Evolutionary conservation across 2,329 filamentous ascomycete species (phyloP).

Genomic region (Fusarium fracticaudum): DNA sequence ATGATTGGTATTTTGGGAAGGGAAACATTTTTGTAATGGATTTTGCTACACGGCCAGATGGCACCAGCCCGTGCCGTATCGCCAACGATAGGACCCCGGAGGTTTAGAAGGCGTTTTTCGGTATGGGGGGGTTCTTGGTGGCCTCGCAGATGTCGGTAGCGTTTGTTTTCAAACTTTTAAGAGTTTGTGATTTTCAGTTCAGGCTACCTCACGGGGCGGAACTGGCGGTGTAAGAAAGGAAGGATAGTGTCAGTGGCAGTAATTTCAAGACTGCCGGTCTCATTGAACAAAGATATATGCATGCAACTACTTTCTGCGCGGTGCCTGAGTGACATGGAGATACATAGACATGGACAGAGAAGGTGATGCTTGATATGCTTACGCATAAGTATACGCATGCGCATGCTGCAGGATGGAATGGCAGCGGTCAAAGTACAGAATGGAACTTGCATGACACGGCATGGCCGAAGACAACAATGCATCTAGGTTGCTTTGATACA

Average conservation of each 20-base stretch:
- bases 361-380: background rate
- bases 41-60: slow-evolving; percentile 18
- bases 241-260: slow-evolving; percentile 26
- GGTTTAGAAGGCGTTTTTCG: slow-evolving; percentile 15
- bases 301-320: background rate
- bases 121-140: slow-evolving; percentile 7
- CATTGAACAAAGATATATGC: slow-evolving; percentile 20
- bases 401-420: background rate
- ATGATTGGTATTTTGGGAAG: slow-evolving; percentile 16
- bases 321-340: slow-evolving; percentile 4
- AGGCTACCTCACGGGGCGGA: slow-evolving; percentile 40
- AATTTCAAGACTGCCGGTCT: slow-evolving; percentile 25
- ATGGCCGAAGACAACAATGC: background rate
- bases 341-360: background rate
- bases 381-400: background rate
- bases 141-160: slow-evolving; percentile 17
- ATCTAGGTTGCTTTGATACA: background rate
- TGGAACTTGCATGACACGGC: background rate
- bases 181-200: slow-evolving; percentile 18
- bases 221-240: slow-evolving; percentile 40
- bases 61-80: slow-evolving; percentile 11
- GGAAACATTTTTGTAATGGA: slow-evolving; percentile 32
- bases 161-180: slow-evolving; percentile 24
- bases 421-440: slow-evolving; percentile 1
- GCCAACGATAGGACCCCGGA: slow-evolving; percentile 21